Percentiles rank a stretch among this genome's conserved stretches.
Evolutionary conservation across 176 grass and related monocot species (phyloP).

Genomic region (Thalia dealbata): DNA sequence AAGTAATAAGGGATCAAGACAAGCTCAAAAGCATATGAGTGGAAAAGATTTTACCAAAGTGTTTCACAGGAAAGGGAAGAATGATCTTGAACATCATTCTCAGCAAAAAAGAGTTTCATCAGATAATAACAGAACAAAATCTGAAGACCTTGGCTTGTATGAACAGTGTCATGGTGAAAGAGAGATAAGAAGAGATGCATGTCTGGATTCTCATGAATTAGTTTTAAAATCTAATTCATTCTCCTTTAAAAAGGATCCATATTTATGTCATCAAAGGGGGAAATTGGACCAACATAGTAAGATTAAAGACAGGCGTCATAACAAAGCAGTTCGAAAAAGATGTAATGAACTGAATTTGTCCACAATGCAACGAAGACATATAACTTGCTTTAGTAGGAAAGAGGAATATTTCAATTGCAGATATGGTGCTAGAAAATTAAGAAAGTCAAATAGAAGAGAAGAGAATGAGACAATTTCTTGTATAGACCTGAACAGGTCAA

Average conservation of each 20-base stretch:
- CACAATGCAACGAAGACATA: slow-evolving; percentile 24
- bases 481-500: slow-evolving; percentile 8
- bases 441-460: slow-evolving; percentile 19
- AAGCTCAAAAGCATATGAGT: slow-evolving; percentile 16
- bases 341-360: slow-evolving; percentile 27
- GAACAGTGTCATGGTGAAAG: slow-evolving; percentile 9
- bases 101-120: slow-evolving; percentile 1
- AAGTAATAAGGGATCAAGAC: slow-evolving; percentile 20
- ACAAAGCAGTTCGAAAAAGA: slow-evolving; percentile 17
- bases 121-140: not conserved
- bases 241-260: slow-evolving; percentile 21
- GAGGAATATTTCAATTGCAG: slow-evolving; percentile 22
- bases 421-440: slow-evolving; percentile 21
- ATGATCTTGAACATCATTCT: not conserved
- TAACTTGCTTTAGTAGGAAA: slow-evolving; percentile 12
- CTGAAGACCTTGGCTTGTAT: slow-evolving; percentile 5
- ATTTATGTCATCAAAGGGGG: slow-evolving; percentile 2
- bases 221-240: slow-evolving; percentile 10
- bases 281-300: slow-evolving; percentile 15
- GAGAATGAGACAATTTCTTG: slow-evolving; percentile 8
- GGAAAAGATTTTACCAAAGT: slow-evolving; percentile 28
- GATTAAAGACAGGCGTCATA: slow-evolving; percentile 26
- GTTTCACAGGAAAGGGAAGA: slow-evolving; percentile 13
- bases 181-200: slow-evolving; percentile 7
- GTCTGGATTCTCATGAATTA: slow-evolving; percentile 24